phyloP scores from a whole-genome alignment of 2,329 filamentous ascomycete species.

The Claviceps lovelessii region DNA sequence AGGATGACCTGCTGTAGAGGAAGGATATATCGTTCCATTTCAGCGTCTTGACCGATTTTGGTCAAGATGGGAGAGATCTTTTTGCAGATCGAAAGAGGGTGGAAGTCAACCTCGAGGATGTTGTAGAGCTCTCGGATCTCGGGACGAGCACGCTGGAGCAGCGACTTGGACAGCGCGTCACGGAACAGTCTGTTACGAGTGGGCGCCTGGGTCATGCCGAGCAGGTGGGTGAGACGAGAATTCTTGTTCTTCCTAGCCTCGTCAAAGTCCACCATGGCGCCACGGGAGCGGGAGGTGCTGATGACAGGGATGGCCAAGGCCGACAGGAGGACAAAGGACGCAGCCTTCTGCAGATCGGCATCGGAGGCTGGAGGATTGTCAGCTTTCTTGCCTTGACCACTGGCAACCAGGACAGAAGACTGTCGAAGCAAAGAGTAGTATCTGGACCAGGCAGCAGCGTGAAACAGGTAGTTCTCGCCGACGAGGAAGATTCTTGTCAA shows the following conservation, averaged over 20 bases:
- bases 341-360: conserved; percentile 81
- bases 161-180: conserved; percentile 85
- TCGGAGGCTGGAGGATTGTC: conserved; percentile 87
- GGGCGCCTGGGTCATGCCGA: conserved; percentile 82
- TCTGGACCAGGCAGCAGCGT: conserved; percentile 90
- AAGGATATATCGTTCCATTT: conserved; percentile 94
- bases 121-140: conserved; percentile 97
- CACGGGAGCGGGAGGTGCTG: conserved; percentile 90
- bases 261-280: conserved; percentile 90
- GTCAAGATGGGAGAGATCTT: conserved; percentile 94
- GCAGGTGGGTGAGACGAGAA: conserved; percentile 83
- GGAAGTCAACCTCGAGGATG: conserved; percentile 97
- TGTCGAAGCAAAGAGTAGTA: conserved; percentile 95
- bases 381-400: conserved; percentile 78
- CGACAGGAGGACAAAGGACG: conserved; percentile 88
- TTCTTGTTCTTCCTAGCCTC: conserved; percentile 99
- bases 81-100: conserved; percentile 94
- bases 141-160: conserved; percentile 79
- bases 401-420: conserved; percentile 68
- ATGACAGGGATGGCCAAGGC: conserved; percentile 98
- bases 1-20: conserved; percentile 97
- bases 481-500: conserved; percentile 96
- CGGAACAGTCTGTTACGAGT: conserved; percentile 87
- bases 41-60: conserved; percentile 82
- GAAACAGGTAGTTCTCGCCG: conserved; percentile 98